Evolutionary conservation across 768 basidiomycete species (phyloP).

Genomic region (Lactarius tabidus): DNA sequence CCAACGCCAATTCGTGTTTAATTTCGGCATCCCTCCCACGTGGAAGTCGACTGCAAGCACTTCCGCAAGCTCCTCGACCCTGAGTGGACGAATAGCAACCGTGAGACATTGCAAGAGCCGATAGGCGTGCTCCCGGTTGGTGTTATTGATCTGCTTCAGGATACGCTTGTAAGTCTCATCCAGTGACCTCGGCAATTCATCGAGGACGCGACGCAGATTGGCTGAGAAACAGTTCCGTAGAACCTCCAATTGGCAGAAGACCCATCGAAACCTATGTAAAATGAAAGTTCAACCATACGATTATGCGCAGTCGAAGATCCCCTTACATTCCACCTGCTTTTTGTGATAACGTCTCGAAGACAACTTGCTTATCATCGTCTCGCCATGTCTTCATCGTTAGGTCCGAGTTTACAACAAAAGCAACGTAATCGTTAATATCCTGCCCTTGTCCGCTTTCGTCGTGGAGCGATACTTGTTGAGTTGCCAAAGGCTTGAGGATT

Average conservation of each 20-base stretch:
- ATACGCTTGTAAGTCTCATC: slow-evolving; percentile 6
- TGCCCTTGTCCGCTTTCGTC: background rate
- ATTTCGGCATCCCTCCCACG: background rate
- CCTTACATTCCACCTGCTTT: background rate
- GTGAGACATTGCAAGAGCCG: background rate
- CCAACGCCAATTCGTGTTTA: background rate
- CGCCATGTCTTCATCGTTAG: background rate
- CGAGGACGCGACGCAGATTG: background rate
- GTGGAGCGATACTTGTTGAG: background rate
- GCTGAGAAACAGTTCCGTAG: slow-evolving; percentile 1
- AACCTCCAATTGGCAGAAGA: slow-evolving; percentile 5
- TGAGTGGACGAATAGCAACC: background rate
- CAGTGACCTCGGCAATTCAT: background rate
- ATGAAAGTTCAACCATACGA: no score
- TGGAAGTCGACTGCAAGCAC: background rate
- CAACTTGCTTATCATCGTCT: background rate
- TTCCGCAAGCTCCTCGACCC: background rate
- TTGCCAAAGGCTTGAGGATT: background rate
- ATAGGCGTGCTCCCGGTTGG: background rate
- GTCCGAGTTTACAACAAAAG: background rate
- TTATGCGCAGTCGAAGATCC: background rate
- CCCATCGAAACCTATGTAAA: slow-evolving; percentile 11
- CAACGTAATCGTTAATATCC: background rate
- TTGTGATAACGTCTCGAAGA: background rate
- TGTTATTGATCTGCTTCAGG: background rate